phyloP scores from a whole-genome alignment of 2,329 filamentous ascomycete species.

The Eutypella sp. region DNA sequence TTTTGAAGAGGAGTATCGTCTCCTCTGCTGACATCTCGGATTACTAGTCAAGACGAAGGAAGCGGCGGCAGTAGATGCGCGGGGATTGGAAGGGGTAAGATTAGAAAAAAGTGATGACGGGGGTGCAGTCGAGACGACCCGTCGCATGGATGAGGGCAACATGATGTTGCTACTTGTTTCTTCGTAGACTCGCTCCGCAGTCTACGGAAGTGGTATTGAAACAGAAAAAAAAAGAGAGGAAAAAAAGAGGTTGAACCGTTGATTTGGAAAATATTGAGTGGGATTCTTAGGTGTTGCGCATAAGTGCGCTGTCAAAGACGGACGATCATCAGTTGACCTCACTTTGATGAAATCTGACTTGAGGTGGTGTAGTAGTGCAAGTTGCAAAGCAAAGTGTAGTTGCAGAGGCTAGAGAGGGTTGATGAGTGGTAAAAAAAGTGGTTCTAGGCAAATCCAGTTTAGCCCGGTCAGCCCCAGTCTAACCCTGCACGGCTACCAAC shows the following conservation, averaged over 20 bases:
- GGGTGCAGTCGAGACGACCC: conserved; percentile 44
- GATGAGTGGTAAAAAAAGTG: no score
- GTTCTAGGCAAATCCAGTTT: no score
- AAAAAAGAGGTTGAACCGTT: neutral
- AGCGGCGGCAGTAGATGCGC: conserved; percentile 31
- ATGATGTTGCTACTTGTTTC: conserved; percentile 29
- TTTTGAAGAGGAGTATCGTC: conserved; percentile 56
- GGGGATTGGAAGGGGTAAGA: conserved; percentile 36
- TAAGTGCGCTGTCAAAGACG: neutral
- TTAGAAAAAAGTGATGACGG: conserved; percentile 40
- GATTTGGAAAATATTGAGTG: no score
- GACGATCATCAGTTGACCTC: neutral
- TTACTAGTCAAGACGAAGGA: conserved; percentile 31
- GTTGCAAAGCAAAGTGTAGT: no score
- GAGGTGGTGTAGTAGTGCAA: neutral
- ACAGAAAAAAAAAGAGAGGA: neutral
- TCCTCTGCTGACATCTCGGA: conserved; percentile 41
- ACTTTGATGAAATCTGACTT: neutral
- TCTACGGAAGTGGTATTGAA: no score
- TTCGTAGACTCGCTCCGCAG: neutral
- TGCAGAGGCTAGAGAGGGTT: no score
- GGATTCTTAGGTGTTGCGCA: neutral
- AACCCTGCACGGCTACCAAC: neutral
- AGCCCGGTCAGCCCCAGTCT: neutral
- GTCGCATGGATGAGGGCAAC: conserved; percentile 53